Conservation (phyloP, 192 early-diverging fungal genomes). For the Linnemannia elongata region DNA sequence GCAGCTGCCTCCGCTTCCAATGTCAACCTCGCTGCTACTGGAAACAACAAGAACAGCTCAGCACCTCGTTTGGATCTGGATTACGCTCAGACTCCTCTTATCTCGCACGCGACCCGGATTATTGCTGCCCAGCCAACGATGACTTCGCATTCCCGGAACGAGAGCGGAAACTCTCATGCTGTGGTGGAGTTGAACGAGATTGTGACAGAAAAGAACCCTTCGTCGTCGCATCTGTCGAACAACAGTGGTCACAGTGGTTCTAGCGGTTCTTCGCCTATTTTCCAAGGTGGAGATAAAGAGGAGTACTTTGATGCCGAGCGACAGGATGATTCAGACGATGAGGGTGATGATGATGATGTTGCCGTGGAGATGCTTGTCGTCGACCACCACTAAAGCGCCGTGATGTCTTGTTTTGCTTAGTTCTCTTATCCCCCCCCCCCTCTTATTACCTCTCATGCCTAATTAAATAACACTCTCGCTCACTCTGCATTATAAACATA, state of each 20-base stretch:
- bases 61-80: constrained; percentile 15
- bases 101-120: constrained; percentile 40
- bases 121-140: constrained; percentile 33
- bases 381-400: constrained; percentile 10
- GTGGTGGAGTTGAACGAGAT: constrained; percentile 31
- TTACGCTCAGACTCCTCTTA: constrained; percentile 24
- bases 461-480: neutral
- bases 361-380: constrained; percentile 46
- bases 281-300: constrained; percentile 42
- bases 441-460: neutral
- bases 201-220: constrained; percentile 32
- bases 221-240: neutral
- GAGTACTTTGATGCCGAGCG: constrained; percentile 38
- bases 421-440: neutral
- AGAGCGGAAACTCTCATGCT: neutral
- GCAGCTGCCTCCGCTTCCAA: neutral
- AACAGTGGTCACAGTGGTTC: neutral
- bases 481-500: neutral
- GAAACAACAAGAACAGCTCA: constrained; percentile 2
- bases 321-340: constrained; percentile 50
- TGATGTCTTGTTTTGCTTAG: neutral
- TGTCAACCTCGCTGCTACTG: neutral
- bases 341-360: constrained; percentile 47
- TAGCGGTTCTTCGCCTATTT: neutral
- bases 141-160: neutral